A percentile compares a stretch with the other conserved stretches of the same genome.
Conservation (phyloP, 108 stramenopile genomes). For the Cyclotella sp. region DNA sequence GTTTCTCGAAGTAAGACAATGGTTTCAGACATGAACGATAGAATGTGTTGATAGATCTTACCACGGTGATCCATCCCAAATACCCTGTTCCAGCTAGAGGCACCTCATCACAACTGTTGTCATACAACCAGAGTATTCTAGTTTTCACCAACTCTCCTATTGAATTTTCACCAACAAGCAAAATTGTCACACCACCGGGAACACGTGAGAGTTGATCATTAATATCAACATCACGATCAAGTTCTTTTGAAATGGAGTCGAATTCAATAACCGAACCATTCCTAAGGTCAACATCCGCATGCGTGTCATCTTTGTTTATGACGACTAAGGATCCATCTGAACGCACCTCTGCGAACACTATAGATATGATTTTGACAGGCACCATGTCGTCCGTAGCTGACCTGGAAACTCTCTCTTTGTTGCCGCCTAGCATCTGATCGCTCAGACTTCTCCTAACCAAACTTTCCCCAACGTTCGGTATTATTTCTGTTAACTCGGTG, state of each 20-base stretch:
- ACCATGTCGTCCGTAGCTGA: not conserved
- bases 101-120: not conserved
- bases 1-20: not conserved
- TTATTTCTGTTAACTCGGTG: not conserved
- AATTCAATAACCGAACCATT: constrained; percentile 8
- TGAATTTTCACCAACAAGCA: constrained; percentile 13
- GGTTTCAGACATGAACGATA: not conserved
- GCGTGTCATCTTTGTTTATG: constrained; percentile 9
- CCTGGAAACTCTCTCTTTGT: not conserved
- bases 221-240: constrained; percentile 6
- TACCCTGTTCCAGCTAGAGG: not conserved
- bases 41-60: not conserved
- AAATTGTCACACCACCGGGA: constrained; percentile 15
- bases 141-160: constrained; percentile 6
- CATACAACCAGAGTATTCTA: constrained; percentile 14
- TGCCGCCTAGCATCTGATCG: not conserved
- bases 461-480: constrained; percentile 11
- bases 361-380: constrained; percentile 12
- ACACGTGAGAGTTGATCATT: not conserved
- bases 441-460: not conserved
- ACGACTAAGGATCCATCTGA: not conserved
- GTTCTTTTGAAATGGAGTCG: constrained; percentile 1
- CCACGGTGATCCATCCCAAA: constrained; percentile 12
- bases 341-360: constrained; percentile 10
- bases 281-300: not conserved